These are phyloP conservation scores for Epichloe amarillans DNA, from an alignment of 2,329 filamentous ascomycete genomes.

Conservation along the genomic window DNA sequence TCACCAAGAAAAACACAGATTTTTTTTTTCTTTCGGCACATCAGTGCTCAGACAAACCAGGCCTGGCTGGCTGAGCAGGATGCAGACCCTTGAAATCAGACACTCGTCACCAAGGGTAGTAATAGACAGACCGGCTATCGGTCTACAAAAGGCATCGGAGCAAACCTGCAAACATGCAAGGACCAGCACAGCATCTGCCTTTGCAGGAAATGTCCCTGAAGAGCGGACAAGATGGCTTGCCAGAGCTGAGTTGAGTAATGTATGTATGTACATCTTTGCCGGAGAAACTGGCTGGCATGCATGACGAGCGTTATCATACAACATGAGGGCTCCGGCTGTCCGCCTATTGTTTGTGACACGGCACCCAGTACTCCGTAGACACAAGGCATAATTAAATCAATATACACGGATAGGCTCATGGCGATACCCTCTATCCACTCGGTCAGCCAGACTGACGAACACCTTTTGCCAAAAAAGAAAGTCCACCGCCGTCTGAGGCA, in stretches of 20 bases:
- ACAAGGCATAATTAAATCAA: not conserved
- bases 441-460: not conserved
- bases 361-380: too few relatives aligned
- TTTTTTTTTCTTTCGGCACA: not conserved
- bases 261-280: not conserved
- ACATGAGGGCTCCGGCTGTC: not conserved
- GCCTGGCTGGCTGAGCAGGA: not conserved
- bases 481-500: not conserved
- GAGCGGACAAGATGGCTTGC: not conserved
- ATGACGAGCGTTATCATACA: not conserved
- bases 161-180: conserved; percentile 4
- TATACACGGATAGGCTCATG: not conserved
- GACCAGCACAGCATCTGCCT: not conserved
- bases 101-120: not conserved
- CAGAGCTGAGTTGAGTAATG: not conserved
- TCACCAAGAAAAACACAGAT: too few relatives aligned
- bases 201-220: not conserved
- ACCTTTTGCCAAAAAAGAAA: not conserved
- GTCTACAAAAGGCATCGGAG: not conserved
- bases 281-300: not conserved
- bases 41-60: not conserved
- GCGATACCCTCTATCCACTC: not conserved
- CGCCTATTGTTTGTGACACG: not conserved
- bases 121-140: not conserved
- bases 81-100: not conserved